A percentile compares a stretch with the other conserved stretches of the same genome.
These are phyloP conservation scores for Epichloe glyceriae DNA, from an alignment of 2,329 filamentous ascomycete species.

Conservation along the genomic window DNA sequence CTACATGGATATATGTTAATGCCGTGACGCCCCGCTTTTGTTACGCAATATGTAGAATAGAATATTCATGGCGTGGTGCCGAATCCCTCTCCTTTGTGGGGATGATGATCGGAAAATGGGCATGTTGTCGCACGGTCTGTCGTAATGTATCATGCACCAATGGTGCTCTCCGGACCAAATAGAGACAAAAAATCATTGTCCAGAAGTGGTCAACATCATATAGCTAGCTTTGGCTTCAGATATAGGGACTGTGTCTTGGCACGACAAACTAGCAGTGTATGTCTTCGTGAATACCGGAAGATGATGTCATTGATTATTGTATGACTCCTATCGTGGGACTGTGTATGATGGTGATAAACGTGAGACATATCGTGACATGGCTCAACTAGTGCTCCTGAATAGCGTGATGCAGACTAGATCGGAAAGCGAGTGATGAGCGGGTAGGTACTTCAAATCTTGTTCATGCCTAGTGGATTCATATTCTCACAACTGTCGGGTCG, in stretches of 20 bases:
- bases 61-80: neutral
- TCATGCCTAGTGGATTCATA: slow-evolving; percentile 44
- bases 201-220: too few species aligned
- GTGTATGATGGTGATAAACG: neutral
- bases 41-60: neutral
- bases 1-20: neutral
- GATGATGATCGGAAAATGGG: too few species aligned
- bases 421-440: neutral
- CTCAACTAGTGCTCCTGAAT: neutral
- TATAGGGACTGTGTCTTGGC: too few species aligned
- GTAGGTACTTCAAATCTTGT: slow-evolving; percentile 25
- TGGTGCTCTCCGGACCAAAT: too few species aligned
- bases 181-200: neutral
- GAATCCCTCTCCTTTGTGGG: neutral
- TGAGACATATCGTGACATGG: neutral
- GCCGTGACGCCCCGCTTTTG: neutral
- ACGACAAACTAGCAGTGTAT: neutral
- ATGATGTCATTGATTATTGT: neutral
- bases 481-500: slow-evolving; percentile 21
- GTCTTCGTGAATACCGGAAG: neutral
- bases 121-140: too few species aligned
- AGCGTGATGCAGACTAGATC: neutral
- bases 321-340: neutral
- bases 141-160: too few species aligned
- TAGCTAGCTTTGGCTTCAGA: neutral